Evolutionary conservation across 164 flowering plant species (phyloP), one percentile per base, ranked within the genome.

Genomic region (Tetracentron sinense): DNA sequence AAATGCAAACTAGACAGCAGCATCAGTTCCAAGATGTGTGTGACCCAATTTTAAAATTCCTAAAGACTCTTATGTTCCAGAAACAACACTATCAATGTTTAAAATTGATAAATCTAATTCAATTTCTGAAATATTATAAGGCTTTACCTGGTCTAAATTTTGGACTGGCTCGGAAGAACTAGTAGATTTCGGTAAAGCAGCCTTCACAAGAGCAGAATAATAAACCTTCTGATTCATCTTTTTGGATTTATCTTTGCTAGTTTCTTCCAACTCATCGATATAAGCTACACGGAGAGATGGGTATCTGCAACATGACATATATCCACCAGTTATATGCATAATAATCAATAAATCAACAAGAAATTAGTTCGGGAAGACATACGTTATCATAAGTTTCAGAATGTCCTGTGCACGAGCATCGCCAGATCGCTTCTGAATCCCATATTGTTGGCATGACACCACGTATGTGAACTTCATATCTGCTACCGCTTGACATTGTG

Each of bases 251-350:
- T 85, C 97, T 68, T 85, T 78, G 72, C 65, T 77, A 23, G 89
- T 72, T 63, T 86, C 87, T 80, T 94, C 98, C 58, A 91, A 91
- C 78, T 94, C 98, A 78, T 94, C 98, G 61, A 94, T 85, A 67
- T 87, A 94, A 55, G 98, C 98, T 20, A 94, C 98, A 49, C 97
- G 92, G 31, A 94, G 91, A 35, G 98, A 90, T 56, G 96, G 96
- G 64, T 91, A 87, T 66, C 98, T 93, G 77, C 62, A 58, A 67
- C 38, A 65, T 1, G 56, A 42, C 63, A 46, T 35, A 65, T 7
- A 49, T 12, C 21, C 22, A 20, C 1, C 11, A 47, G 16, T 54
- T 1, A 48, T 19, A n/a, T 4, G 17, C n/a, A n/a, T n/a, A n/a
- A n/a, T n/a, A n/a, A 15, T 20, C 16, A 12, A 58, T 16, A 0